Evolutionary conservation across 345 rosid species (phyloP), one percentile per base, ranked within the genome.

Genomic region (Eucalyptus erythrocorys): DNA sequence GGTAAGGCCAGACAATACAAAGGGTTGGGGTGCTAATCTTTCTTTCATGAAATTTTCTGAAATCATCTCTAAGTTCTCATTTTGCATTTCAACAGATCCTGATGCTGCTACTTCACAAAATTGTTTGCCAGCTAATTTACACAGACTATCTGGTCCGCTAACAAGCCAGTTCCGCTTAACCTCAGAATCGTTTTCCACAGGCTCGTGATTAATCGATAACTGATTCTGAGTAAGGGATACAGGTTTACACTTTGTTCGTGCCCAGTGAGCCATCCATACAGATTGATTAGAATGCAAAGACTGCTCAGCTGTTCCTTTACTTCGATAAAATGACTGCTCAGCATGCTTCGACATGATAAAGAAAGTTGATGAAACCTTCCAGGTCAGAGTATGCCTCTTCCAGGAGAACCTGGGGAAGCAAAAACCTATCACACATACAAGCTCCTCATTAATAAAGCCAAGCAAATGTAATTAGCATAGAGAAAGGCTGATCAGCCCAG

Each of bases 191-290:
- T 88, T 91, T 88, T 88, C 92, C 48, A 66, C 85, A 17, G 86
- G 34, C n/a, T 91, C 88, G 47, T 42, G 59, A 49, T 45, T 8
- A 45, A 48, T 71, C 13, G 87, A 76, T 48, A 88, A 85, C 49
- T 80, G 85, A 87, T 86, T 85, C 11, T 45, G 89, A 84, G 88
- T 89, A 59, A 37, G 87, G 76, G 88, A 48, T 51, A 71, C 90
- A 57, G 90, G 61, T 48, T 89, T 91, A 88, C 53, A 89, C 81
- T 89, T 81, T 42, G 91, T 26, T 27, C 16, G 93, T 85, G 32
- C 90, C 97, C 98, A 95, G 87, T 91, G 98, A 93, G 93, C 94
- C 94, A 96, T 93, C 97, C 98, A 96, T 48, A 85, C 85, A 87
- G 95, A 93, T 88, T 95, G 94, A 90, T 64, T 47, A 87, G 91